Percentiles rank a stretch among this genome's conserved stretches.
phyloP scores from a whole-genome alignment of 2,329 filamentous ascomycete species.

The Apiospora arundinis region DNA sequence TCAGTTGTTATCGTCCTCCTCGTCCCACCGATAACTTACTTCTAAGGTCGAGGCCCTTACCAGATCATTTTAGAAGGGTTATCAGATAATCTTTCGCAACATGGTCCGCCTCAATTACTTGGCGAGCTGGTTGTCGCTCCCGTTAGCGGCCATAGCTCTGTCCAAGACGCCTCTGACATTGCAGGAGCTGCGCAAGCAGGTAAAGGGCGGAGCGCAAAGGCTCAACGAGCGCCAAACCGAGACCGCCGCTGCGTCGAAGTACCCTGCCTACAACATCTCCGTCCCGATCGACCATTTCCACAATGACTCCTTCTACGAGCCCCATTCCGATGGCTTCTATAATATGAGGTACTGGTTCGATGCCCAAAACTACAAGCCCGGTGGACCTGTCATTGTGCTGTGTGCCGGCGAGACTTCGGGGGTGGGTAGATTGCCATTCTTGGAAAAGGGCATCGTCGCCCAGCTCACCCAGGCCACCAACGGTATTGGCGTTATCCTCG shows the following conservation, averaged over 20 bases:
- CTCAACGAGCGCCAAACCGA: conserved; percentile 29
- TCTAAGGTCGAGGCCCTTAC: too few relatives aligned
- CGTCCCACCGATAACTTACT: not conserved
- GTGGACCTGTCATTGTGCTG: conserved; percentile 82
- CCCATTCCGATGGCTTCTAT: conserved; percentile 73
- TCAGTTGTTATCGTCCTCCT: not conserved
- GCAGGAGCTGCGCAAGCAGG: conserved; percentile 21
- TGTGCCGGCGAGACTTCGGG: conserved; percentile 74
- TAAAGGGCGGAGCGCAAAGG: not conserved
- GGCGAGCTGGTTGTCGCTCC: conserved; percentile 22
- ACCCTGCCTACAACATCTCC: conserved; percentile 48
- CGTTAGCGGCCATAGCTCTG: conserved; percentile 19
- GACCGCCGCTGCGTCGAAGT: conserved; percentile 31
- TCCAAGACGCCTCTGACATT: conserved; percentile 19
- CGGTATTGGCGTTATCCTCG: conserved; percentile 80
- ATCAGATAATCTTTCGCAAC: not conserved
- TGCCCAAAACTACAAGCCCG: conserved; percentile 73
- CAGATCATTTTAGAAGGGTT: not conserved
- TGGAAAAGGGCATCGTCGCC: conserved; percentile 79
- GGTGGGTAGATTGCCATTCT: conserved; percentile 66
- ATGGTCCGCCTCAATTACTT: conserved; percentile 21
- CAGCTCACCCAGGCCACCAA: conserved; percentile 73
- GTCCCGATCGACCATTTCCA: conserved; percentile 81
- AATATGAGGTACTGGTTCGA: conserved; percentile 85
- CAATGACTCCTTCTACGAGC: conserved; percentile 78